Conservation (phyloP, 306 rosid genomes). For the Gynostemma pentaphyllum region DNA sequence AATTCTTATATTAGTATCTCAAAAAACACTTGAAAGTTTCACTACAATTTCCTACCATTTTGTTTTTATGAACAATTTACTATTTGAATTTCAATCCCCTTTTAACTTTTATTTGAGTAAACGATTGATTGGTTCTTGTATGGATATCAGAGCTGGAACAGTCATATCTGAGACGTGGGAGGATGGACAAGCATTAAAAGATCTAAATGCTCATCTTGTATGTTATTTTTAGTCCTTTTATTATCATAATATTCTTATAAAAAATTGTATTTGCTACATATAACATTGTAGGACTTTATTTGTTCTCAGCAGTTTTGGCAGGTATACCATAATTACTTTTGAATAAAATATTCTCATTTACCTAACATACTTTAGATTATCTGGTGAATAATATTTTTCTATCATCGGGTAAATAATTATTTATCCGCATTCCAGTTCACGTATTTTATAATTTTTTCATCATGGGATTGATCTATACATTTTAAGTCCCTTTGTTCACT, state of each 20-base stretch:
- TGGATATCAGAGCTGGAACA: conserved; percentile 86
- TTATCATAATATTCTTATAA: neutral
- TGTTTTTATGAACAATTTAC: too few relatives aligned
- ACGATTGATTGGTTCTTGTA: conserved; percentile 4
- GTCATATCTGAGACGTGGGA: conserved; percentile 97
- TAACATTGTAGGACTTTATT: neutral
- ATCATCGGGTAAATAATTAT: neutral
- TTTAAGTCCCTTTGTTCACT: neutral
- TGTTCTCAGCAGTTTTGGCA: neutral
- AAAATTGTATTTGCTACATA: neutral
- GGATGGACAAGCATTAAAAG: conserved; percentile 96
- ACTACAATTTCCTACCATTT: too few relatives aligned
- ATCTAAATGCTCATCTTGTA: conserved; percentile 88
- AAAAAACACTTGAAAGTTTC: too few relatives aligned
- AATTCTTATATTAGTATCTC: too few relatives aligned
- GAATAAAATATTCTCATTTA: neutral
- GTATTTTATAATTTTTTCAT: neutral
- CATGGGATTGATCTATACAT: neutral
- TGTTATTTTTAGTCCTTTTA: conserved; percentile 20
- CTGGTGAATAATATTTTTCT: neutral
- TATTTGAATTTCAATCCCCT: neutral
- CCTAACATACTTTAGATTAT: neutral
- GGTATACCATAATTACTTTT: neutral
- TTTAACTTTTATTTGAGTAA: conserved; percentile 1
- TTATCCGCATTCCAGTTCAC: neutral